phyloP scores from a whole-genome alignment of 2,329 filamentous ascomycete species.

The Penicillium sp. region DNA sequence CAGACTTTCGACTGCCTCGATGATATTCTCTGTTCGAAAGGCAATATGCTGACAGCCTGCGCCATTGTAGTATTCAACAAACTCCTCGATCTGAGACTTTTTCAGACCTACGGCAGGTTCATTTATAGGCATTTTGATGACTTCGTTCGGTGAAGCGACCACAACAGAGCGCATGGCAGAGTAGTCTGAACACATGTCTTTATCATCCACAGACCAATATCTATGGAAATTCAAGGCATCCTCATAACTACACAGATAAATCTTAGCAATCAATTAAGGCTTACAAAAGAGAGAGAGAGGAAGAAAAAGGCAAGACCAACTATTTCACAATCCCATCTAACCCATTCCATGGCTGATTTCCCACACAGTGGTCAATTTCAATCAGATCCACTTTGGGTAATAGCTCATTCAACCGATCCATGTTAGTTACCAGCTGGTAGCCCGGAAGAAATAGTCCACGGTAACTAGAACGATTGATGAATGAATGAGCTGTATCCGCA shows the following conservation, averaged over 20 bases:
- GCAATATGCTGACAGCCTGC: conserved; percentile 90
- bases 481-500: conserved; percentile 86
- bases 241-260: too few species aligned
- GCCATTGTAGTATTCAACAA: conserved; percentile 80
- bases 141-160: conserved; percentile 78
- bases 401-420: conserved; percentile 51
- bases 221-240: conserved; percentile 84
- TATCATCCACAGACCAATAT: conserved; percentile 94
- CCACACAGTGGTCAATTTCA: conserved; percentile 90
- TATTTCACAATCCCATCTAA: conserved; percentile 66
- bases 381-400: conserved; percentile 70
- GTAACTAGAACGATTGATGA: conserved; percentile 73
- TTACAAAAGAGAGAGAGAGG: too few species aligned
- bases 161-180: conserved; percentile 83
- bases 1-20: conserved; percentile 71
- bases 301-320: too few species aligned
- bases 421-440: conserved; percentile 67
- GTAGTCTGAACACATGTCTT: conserved; percentile 85
- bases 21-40: conserved; percentile 76
- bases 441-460: conserved; percentile 74
- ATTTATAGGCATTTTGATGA: conserved; percentile 97
- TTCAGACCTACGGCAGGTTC: conserved; percentile 85
- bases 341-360: conserved; percentile 89
- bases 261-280: too few species aligned
- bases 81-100: conserved; percentile 87